Evolutionary conservation across 768 basidiomycete genomes (phyloP).

Genomic region (Mycena haematopus): DNA sequence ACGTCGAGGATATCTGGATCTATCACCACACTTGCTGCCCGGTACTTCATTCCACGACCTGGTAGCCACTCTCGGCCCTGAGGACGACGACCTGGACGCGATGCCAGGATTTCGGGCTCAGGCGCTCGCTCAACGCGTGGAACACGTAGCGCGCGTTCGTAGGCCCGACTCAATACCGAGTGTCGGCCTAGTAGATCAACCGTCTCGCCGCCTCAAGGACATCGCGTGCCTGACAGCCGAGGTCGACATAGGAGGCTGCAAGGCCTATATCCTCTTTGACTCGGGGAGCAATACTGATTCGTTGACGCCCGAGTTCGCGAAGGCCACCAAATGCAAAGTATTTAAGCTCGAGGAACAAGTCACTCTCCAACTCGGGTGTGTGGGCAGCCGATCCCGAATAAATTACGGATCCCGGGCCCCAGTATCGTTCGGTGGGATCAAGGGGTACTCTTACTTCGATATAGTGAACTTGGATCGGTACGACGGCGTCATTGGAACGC

Average conservation of each 20-base stretch:
- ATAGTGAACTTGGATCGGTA: slow-evolving; percentile 4
- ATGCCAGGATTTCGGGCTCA: no score
- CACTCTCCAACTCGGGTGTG: slow-evolving; percentile 5
- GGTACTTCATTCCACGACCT: no score
- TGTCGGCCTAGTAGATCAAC: no score
- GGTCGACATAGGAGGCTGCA: not conserved
- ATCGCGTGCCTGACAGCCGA: slow-evolving; percentile 5
- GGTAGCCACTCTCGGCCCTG: no score
- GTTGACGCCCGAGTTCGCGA: not conserved
- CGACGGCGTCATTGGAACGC: slow-evolving; percentile 8
- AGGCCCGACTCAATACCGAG: no score
- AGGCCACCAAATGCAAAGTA: not conserved
- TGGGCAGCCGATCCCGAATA: not conserved
- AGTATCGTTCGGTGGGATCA: not conserved
- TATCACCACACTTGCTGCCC: no score
- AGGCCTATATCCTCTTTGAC: slow-evolving; percentile 1
- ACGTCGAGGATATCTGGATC: no score
- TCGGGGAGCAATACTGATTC: slow-evolving; percentile 9
- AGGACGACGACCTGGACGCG: no score
- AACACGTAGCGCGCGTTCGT: no score
- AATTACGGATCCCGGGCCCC: not conserved
- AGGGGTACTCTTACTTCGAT: slow-evolving; percentile 3
- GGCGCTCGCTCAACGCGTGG: no score
- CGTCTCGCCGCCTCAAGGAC: not conserved
- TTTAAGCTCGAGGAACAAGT: not conserved